A percentile compares a stretch with the other conserved stretches of the same genome.
These are phyloP conservation scores for Lupinus albus DNA, from an alignment of 306 rosid species.

Conservation along the genomic window DNA sequence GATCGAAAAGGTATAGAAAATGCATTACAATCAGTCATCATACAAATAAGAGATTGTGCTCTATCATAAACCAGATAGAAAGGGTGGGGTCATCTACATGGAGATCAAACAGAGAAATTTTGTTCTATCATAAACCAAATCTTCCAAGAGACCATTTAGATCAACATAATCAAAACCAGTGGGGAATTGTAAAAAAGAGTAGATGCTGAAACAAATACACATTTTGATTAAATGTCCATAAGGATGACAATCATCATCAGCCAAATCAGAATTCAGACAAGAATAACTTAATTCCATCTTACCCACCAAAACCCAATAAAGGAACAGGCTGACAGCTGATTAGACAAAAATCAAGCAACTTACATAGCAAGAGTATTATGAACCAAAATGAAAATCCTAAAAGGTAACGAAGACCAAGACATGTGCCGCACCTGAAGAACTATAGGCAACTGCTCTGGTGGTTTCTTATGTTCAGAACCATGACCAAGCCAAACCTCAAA, in stretches of 20 bases:
- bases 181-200: constrained; percentile 14
- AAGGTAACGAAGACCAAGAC: constrained; percentile 36
- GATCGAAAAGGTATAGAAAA: constrained; percentile 1
- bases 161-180: neutral
- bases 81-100: neutral
- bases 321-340: constrained; percentile 21
- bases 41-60: neutral
- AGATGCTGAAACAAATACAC: constrained; percentile 18
- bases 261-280: constrained; percentile 30
- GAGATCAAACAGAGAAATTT: neutral
- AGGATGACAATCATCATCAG: constrained; percentile 22
- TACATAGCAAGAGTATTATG: constrained; percentile 39
- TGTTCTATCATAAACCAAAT: neutral
- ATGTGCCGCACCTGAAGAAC: constrained; percentile 84
- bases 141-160: neutral
- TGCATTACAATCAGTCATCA: no score
- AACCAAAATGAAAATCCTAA: constrained; percentile 35
- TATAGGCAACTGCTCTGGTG: constrained; percentile 96
- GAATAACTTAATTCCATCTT: constrained; percentile 12
- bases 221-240: constrained; percentile 13
- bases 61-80: no score
- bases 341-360: constrained; percentile 36
- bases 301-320: neutral
- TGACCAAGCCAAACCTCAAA: constrained; percentile 99
- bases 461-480: constrained; percentile 97